Evolutionary conservation across 345 rosid genomes (phyloP), one percentile per base, ranked within the genome.

Genomic region (Ceriops tagal): DNA sequence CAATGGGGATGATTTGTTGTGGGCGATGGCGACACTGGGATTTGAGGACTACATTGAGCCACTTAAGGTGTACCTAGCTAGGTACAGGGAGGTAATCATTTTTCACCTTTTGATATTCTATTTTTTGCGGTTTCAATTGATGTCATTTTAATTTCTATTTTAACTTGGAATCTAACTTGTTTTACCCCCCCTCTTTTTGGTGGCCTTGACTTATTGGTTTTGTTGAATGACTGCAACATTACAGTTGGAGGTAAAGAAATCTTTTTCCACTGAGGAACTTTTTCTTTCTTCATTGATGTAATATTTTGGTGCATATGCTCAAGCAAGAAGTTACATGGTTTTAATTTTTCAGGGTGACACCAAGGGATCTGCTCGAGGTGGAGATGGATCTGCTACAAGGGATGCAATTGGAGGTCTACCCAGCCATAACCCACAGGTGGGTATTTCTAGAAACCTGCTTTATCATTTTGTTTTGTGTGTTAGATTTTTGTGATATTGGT

Each of bases 21-120:
- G 95, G 95, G 95, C 95, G 27, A 89, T 89, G 95, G 84, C 91
- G 2, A 87, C 95, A 0, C 68, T 89, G 53, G 95, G 91, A 10
- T 89, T 89, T 78, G 91, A 89, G 69, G 89, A 87, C 72, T 89
- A 87, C 52, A 78, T 89, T 28, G 91, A 83, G 55, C 89, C 88
- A 0, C 78, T 87, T 20, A 89, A 86, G 81, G 71, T 79, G 22
- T 89, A 87, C 81, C 85, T 89, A 28, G 75, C 81, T 35, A 79
- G 86, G 80, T 87, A 83, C 70, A 81, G 95, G 53, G 95, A 89
- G 89, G 69, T 74, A 66, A 66, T 34, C 60, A 22, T 22, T 31
- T 24, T 71, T 34, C 13, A 4, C 16, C 66, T 53, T 32, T 64
- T 15, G 22, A 39, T 32, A 34, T 47, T n/a, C 22, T 34, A 11